Evolutionary conservation across 73 alveolate genomes (phyloP), one percentile per base, ranked within the genome.

Genomic region (Paramecium tetraurelia): DNA sequence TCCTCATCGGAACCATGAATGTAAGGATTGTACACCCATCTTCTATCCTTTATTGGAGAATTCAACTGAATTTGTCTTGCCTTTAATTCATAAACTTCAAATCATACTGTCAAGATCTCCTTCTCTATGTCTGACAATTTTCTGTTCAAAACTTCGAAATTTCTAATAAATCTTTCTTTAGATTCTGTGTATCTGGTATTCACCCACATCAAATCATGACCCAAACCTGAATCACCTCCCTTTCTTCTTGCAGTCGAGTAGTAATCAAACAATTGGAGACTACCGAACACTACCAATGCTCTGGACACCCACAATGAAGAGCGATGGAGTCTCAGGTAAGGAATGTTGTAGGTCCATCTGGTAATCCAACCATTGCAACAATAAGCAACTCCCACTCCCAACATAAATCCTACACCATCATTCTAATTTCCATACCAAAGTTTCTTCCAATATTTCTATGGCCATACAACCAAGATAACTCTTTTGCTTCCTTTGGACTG

Each of bases 21-120:
- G 14, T 71, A 44, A 27, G 94, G 94, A 89, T 89, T 89, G 44
- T 89, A 89, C 8, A 89, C 75, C 94, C 94, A 89, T 46, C 75
- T 70, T 89, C 94, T 68, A 58, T 89, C 84, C 29, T 89, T 83
- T 3, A 44, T 63, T 7, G 58, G 58, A 18, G 94, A 89, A 35
- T 21, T 24, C 84, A 63, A 63, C 14, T 63, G 53, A 14, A 63
- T 63, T 63, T 63, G 9, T 63, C 84, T 63, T 63, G 84, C 84
- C 84, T 63, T 27, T 31, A 20, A 63, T 63, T 31, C 8, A 53
- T 53, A 33, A 9, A 3, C 7, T 3, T 63, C 27, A 63, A 33
- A 63, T 53, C 69, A 22, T 80, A 80, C 90, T 31, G 70, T 27
- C 48, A 80, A 80, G 27, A 80, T 80, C 18, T 80, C 90, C 48